Conservation (phyloP, 1,139 yeast species). For the Blastobotrys illinoisensis region DNA sequence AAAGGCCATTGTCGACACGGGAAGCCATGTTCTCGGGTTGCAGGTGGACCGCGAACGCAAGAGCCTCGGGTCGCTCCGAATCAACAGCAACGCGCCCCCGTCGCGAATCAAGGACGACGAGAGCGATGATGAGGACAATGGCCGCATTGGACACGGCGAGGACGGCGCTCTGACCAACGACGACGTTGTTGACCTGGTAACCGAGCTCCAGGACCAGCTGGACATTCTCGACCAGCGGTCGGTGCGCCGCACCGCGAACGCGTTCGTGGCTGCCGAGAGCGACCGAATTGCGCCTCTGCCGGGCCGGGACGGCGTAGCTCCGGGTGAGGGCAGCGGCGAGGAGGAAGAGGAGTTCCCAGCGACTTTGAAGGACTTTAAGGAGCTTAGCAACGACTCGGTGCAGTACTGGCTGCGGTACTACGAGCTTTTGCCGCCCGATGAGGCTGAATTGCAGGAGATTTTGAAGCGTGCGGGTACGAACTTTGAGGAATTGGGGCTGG, state of each 20-base stretch:
- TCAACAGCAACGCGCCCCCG: slow-evolving; percentile 1
- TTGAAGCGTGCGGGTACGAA: slow-evolving; percentile 33
- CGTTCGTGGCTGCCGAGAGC: slow-evolving; percentile 31
- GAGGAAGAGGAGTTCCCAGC: slow-evolving; percentile 50
- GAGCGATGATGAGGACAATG: slow-evolving; percentile 13
- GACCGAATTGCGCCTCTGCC: slow-evolving; percentile 52
- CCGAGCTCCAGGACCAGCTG: slow-evolving; percentile 83
- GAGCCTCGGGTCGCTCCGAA: slow-evolving; percentile 26
- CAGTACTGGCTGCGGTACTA: slow-evolving; percentile 61
- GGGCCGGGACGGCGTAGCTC: slow-evolving; percentile 70
- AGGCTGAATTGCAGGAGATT: slow-evolving; percentile 27
- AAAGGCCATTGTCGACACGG: slow-evolving; percentile 53
- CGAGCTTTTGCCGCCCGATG: slow-evolving; percentile 40
- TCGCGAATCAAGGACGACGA: slow-evolving; percentile 11
- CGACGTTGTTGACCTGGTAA: slow-evolving; percentile 78
- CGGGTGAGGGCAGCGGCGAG: slow-evolving; percentile 28
- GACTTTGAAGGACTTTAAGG: slow-evolving; percentile 50
- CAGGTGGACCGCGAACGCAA: slow-evolving; percentile 48
- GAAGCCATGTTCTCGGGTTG: slow-evolving; percentile 64
- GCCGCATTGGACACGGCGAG: slow-evolving; percentile 9
- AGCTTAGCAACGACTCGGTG: slow-evolving; percentile 41
- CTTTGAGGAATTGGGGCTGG: slow-evolving; percentile 35
- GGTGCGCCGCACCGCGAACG: slow-evolving; percentile 32
- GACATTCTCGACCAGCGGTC: slow-evolving; percentile 43
- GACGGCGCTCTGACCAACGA: slow-evolving; percentile 67